Base-by-base conservation (phyloP, 163 green algal species). In the Prototheca stagnorum region DNA sequence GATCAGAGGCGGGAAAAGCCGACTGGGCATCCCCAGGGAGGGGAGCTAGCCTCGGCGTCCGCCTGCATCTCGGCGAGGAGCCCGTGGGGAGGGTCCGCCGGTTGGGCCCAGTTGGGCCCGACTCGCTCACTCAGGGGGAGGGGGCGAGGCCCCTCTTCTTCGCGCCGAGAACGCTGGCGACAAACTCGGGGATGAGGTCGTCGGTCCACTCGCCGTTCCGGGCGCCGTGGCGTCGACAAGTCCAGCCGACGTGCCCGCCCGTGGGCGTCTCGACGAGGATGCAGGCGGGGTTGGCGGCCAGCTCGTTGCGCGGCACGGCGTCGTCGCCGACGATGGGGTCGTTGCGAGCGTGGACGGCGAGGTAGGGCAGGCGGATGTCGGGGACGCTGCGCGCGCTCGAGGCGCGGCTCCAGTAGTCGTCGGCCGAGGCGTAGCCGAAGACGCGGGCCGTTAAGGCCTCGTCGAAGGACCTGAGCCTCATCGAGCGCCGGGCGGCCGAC, bases 221-320 rank as follows among this genome's bases (percentile, higher is more conserved):
- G 36, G 57, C 43, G 19, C 68, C 64, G 8, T 50, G 49, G 4
- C 47, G 59, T 11, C 70, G 59, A 19, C 44, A 53, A 36, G 75
- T 67, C 86, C 86, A 95, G 12, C 86, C 86, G 35, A 96, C 67
- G 64, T 96, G 86, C 4, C 86, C 86, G 4, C 86, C 86, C 8
- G 53, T 74, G 19, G 67, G 61, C 3, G 85, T 95, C 6, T 74
- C 53, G 1, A 78, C 77, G 15, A 95, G 70, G 16, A 86, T 70
- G 55, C 72, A 85, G 55, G 88, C 64, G 0, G 71, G 64, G 64
- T 98, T 97, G 3, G 59, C 55, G 2, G 62, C 6, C n/a, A 95
- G 42, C 0, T 59, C 72, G 21, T 79, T 45, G 24, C 71, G 73
- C 0, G 87, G 87, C 2, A 88, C 93, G 33, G 74, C 81, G 8